Percentiles rank a stretch among this genome's conserved stretches.
These are phyloP conservation scores for Colletotrichum sp. DNA, from an alignment of 2,329 filamentous ascomycete genomes.

Conservation along the genomic window DNA sequence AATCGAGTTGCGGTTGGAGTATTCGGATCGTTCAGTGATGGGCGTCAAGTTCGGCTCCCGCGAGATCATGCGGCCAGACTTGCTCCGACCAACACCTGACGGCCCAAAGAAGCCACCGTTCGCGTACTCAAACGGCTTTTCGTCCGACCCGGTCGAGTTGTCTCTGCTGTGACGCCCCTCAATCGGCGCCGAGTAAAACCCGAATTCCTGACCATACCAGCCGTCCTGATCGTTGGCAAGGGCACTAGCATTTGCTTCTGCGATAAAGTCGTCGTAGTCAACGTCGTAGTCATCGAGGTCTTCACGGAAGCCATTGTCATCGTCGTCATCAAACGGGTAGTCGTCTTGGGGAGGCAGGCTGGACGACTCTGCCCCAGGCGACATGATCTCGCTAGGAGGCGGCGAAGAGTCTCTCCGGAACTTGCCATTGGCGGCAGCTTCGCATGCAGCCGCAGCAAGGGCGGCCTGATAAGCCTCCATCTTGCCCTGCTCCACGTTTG, in stretches of 20 bases:
- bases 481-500: conserved; percentile 26
- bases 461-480: conserved; percentile 80
- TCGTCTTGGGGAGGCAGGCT: conserved; percentile 21
- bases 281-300: conserved; percentile 68
- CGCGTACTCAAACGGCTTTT: conserved; percentile 61
- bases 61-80: conserved; percentile 76
- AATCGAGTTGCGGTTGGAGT: conserved; percentile 91
- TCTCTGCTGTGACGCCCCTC: conserved; percentile 47
- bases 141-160: conserved; percentile 36
- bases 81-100: conserved; percentile 70
- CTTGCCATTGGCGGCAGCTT: conserved; percentile 77
- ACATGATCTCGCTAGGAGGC: conserved; percentile 31
- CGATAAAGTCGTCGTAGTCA: conserved; percentile 90
- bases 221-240: conserved; percentile 91
- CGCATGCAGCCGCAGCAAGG: conserved; percentile 79
- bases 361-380: conserved; percentile 24
- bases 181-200: conserved; percentile 79
- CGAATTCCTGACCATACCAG: conserved; percentile 96
- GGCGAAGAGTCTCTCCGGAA: conserved; percentile 68
- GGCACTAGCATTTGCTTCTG: conserved; percentile 92
- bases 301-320: conserved; percentile 52
- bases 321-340: conserved; percentile 32
- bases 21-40: conserved; percentile 95
- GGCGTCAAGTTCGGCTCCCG: conserved; percentile 93
- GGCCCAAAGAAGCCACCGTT: conserved; percentile 92